phyloP scores from a whole-genome alignment of 2,329 filamentous ascomycete species.

The Dactylella cylindrospora region DNA sequence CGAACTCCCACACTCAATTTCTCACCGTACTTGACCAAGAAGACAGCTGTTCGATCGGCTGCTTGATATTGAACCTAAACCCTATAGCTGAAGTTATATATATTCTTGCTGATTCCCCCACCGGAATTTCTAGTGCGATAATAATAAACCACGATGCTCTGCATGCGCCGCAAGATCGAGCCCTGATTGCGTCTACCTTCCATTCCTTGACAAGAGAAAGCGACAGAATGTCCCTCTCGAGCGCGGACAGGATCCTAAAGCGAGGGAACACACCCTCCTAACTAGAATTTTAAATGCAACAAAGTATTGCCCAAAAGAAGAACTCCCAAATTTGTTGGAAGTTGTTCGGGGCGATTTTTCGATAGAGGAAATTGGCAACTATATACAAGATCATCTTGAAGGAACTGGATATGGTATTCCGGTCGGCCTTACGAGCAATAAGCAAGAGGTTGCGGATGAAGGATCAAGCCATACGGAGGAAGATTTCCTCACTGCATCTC shows the following conservation, averaged over 20 bases:
- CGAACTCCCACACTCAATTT: too few relatives aligned
- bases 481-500: too few relatives aligned
- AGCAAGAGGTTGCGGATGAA: too few relatives aligned
- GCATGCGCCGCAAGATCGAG: slow-evolving; percentile 30
- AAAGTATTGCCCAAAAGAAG: slow-evolving; percentile 34
- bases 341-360: slow-evolving; percentile 23
- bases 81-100: too few relatives aligned
- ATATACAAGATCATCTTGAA: slow-evolving; percentile 30
- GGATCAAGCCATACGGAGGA: too few relatives aligned
- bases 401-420: too few relatives aligned
- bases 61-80: too few relatives aligned
- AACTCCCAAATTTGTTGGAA: slow-evolving; percentile 28
- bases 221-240: slow-evolving; percentile 17
- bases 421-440: too few relatives aligned
- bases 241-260: slow-evolving; percentile 18
- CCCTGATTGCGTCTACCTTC: slow-evolving; percentile 39
- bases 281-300: slow-evolving; percentile 36
- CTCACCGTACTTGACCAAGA: too few relatives aligned
- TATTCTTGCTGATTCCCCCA: too few relatives aligned
- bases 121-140: slow-evolving; percentile 33
- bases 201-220: slow-evolving; percentile 42
- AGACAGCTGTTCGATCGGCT: too few relatives aligned
- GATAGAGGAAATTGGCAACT: slow-evolving; percentile 28
- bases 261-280: slow-evolving; percentile 21
- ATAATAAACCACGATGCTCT: slow-evolving; percentile 41